These are phyloP conservation scores for Coccomyxa subellipsoidea DNA, from an alignment of 163 green algal genomes.

Conservation along the genomic window DNA sequence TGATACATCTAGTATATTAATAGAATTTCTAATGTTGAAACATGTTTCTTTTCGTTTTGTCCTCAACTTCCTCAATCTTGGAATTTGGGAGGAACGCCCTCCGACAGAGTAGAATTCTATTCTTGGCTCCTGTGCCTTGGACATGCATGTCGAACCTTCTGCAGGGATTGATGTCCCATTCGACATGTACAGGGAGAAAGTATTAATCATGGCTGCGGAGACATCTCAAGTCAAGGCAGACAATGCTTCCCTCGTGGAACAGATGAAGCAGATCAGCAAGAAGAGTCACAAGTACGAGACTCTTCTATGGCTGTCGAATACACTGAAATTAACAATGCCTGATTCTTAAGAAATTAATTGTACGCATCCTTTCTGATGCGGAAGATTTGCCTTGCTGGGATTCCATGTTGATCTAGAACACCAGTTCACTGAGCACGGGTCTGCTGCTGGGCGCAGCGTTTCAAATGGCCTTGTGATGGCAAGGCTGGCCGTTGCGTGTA, in stretches of 20 bases:
- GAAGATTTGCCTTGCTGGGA: not conserved
- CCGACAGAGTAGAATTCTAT: too few relatives aligned
- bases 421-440: not conserved
- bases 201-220: not conserved
- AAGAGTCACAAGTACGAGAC: not conserved
- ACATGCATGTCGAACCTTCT: too few relatives aligned
- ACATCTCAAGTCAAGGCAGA: not conserved
- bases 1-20: too few relatives aligned
- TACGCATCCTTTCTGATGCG: not conserved
- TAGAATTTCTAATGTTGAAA: too few relatives aligned
- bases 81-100: too few relatives aligned
- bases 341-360: not conserved
- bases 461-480: not conserved
- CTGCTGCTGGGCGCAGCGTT: not conserved
- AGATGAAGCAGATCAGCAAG: not conserved
- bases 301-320: not conserved
- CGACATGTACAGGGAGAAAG: too few relatives aligned
- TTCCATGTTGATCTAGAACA: too few relatives aligned
- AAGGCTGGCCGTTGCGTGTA: not conserved
- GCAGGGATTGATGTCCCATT: too few relatives aligned
- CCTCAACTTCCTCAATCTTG: too few relatives aligned
- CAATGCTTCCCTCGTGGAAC: not conserved
- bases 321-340: not conserved
- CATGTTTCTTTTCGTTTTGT: too few relatives aligned
- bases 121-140: not conserved